Conservation (phyloP, 1,139 yeast species). For the Candida labiduridarum region DNA sequence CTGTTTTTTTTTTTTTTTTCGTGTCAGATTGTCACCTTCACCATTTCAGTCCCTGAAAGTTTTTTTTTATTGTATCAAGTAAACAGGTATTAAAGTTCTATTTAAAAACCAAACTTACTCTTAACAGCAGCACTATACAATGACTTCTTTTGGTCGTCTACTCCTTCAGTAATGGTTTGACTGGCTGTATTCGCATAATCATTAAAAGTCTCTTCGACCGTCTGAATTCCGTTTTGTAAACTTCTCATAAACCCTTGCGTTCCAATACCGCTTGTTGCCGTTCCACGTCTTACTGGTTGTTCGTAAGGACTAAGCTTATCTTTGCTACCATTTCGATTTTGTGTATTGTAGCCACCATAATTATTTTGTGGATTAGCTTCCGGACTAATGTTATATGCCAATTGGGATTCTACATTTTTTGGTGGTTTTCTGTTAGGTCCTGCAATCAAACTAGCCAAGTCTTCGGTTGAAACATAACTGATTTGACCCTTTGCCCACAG, state of each 20-base stretch:
- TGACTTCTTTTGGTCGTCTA: slow-evolving; percentile 53
- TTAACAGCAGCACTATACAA: slow-evolving; percentile 55
- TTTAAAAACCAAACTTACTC: slow-evolving; percentile 54
- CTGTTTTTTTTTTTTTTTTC: not conserved
- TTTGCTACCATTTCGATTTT: slow-evolving; percentile 10
- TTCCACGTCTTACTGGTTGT: slow-evolving; percentile 46
- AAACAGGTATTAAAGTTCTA: not conserved
- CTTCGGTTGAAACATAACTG: slow-evolving; percentile 58
- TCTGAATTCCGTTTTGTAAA: slow-evolving; percentile 55
- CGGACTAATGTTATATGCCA: slow-evolving; percentile 58
- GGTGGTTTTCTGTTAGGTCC: slow-evolving; percentile 61
- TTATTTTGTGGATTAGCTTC: slow-evolving; percentile 44
- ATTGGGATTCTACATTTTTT: slow-evolving; percentile 55
- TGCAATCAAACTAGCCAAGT: slow-evolving; percentile 58
- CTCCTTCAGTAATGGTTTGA: slow-evolving; percentile 54
- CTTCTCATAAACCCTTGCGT: slow-evolving; percentile 46
- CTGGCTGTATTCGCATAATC: slow-evolving; percentile 60
- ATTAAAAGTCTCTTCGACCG: slow-evolving; percentile 56
- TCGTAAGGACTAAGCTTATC: slow-evolving; percentile 41
- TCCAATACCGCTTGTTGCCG: slow-evolving; percentile 25
- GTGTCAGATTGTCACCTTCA: not conserved
- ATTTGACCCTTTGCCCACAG: slow-evolving; percentile 86
- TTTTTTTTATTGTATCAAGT: not conserved
- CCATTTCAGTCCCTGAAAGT: not conserved
- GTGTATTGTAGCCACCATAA: slow-evolving; percentile 29